phyloP scores from a whole-genome alignment of 2,329 filamentous ascomycete genomes.

The Penicillium griseofulvum region DNA sequence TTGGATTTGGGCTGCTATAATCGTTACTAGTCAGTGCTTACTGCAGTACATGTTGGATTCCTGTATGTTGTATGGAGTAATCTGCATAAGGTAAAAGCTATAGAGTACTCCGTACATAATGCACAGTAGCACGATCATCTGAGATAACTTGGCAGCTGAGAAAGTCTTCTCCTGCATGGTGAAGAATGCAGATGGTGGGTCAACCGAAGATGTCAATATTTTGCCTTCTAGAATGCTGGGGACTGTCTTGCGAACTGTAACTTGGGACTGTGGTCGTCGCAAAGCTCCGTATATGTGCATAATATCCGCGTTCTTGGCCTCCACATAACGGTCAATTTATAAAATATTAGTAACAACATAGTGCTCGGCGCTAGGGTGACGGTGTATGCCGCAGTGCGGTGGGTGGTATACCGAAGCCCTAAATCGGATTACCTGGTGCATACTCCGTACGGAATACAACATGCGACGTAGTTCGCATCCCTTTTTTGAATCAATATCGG shows the following conservation, averaged over 20 bases:
- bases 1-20: neutral
- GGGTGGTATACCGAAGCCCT: no score
- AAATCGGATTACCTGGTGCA: neutral
- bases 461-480: neutral
- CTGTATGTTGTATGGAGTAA: no score
- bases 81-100: neutral
- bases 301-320: neutral
- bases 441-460: neutral
- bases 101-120: neutral
- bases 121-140: neutral
- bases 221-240: neutral
- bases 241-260: neutral
- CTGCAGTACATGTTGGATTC: neutral
- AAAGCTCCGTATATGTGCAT: neutral
- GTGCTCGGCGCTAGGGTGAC: neutral
- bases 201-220: neutral
- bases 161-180: neutral
- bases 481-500: neutral
- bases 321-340: neutral
- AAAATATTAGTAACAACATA: neutral
- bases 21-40: neutral
- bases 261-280: neutral
- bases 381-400: neutral
- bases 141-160: neutral
- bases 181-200: slow-evolving; percentile 1